phyloP scores from a whole-genome alignment of 208 protist species.

The Crithidia brevicula region DNA sequence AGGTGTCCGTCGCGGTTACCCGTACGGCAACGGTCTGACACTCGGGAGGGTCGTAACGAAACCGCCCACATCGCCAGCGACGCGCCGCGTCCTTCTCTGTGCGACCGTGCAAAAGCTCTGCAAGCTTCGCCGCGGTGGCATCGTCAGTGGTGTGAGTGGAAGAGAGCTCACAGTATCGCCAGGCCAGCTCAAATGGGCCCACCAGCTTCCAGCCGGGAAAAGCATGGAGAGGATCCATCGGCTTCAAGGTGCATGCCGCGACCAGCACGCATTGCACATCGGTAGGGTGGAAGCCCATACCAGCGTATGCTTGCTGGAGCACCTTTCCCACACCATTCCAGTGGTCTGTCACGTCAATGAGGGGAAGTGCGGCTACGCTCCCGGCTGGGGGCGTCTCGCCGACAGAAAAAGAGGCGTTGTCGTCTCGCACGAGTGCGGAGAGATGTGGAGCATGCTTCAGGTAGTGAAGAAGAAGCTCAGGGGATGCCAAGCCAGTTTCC shows the following conservation, averaged over 20 bases:
- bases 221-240: constrained; percentile 20
- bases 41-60: constrained; percentile 51
- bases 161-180: constrained; percentile 15
- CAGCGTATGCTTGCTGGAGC: constrained; percentile 15
- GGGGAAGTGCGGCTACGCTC: not conserved
- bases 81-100: constrained; percentile 9
- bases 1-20: not conserved
- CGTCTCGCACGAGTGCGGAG: not conserved
- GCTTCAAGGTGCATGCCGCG: constrained; percentile 16
- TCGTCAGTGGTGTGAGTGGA: not conserved
- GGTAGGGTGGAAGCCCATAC: constrained; percentile 18
- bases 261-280: constrained; percentile 41
- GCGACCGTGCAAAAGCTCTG: not conserved
- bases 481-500: constrained; percentile 7
- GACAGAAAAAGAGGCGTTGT: not conserved
- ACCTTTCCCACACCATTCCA: constrained; percentile 4
- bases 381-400: not conserved
- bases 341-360: not conserved
- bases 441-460: constrained; percentile 5
- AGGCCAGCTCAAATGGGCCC: constrained; percentile 41
- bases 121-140: not conserved
- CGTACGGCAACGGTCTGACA: constrained; percentile 38
- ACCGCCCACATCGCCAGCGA: constrained; percentile 39
- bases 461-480: constrained; percentile 2
- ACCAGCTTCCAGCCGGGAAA: constrained; percentile 46